These are phyloP conservation scores for Zygotorulaspora danielsina DNA, from an alignment of 805 yeast genomes.

Conservation along the genomic window DNA sequence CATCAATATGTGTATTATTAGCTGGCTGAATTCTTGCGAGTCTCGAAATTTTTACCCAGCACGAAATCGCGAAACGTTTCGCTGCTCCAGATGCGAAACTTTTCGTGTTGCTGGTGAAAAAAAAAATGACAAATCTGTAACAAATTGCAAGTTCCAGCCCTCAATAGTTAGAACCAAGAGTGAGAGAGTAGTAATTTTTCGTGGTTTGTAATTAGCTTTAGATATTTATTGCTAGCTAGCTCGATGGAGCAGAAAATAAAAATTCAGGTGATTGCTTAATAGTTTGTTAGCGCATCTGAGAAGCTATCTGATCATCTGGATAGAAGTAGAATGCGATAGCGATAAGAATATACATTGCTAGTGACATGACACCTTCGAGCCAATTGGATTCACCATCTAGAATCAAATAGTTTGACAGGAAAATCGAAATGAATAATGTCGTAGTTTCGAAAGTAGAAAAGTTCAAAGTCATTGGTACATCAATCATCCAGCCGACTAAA, in stretches of 20 bases:
- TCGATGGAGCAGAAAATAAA: no score
- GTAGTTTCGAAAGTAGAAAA: constrained; percentile 94
- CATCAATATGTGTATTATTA: background rate
- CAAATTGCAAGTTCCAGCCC: background rate
- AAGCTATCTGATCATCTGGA: constrained; percentile 49
- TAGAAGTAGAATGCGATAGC: constrained; percentile 88
- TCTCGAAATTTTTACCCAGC: constrained; percentile 11
- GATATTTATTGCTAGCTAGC: no score
- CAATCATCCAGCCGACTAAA: constrained; percentile 85
- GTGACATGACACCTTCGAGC: constrained; percentile 92
- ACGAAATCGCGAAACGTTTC: constrained; percentile 8
- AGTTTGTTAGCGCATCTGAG: background rate
- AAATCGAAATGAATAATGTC: constrained; percentile 82
- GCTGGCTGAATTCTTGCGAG: constrained; percentile 2
- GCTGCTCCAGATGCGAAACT: constrained; percentile 5
- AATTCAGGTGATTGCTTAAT: background rate
- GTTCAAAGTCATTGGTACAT: constrained; percentile 87
- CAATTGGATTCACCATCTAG: constrained; percentile 94
- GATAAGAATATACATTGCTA: constrained; percentile 79
- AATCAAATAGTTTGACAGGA: constrained; percentile 79
- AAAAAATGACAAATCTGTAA: background rate
- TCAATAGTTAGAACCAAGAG: background rate
- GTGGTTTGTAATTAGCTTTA: background rate
- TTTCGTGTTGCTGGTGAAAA: constrained; percentile 15
- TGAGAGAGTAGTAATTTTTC: background rate